Conservation (phyloP, 106 monocot species). For the Posidonia australis region DNA sequence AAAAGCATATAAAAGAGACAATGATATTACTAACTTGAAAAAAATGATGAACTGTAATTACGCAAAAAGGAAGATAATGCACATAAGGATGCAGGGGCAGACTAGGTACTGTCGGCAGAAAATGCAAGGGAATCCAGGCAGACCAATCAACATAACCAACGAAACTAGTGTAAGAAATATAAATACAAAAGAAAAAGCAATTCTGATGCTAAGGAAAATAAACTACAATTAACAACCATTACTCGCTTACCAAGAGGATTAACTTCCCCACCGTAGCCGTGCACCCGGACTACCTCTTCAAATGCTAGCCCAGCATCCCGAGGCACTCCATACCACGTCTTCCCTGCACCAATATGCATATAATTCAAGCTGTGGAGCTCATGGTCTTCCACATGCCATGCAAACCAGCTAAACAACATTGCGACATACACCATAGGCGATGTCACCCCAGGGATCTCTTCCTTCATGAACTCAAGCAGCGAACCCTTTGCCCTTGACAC, state of each 20-base stretch:
- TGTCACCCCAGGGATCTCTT: slow-evolving; percentile 82
- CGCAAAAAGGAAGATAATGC: too few relatives aligned
- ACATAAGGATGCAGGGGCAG: too few relatives aligned
- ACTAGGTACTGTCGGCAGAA: too few relatives aligned
- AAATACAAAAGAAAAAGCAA: too few relatives aligned
- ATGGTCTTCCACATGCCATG: slow-evolving; percentile 92
- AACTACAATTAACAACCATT: neutral
- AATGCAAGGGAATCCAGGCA: too few relatives aligned
- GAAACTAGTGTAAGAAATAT: too few relatives aligned
- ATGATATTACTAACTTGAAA: too few relatives aligned
- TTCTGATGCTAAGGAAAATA: neutral
- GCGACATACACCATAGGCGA: slow-evolving; percentile 84
- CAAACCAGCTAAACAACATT: slow-evolving; percentile 94
- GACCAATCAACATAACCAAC: too few relatives aligned
- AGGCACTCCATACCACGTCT: slow-evolving; percentile 89
- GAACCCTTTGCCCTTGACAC: slow-evolving; percentile 58
- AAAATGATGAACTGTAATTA: too few relatives aligned
- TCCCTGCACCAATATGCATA: slow-evolving; percentile 65
- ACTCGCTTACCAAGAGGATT: slow-evolving; percentile 83
- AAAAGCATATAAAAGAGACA: too few relatives aligned
- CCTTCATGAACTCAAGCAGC: slow-evolving; percentile 68
- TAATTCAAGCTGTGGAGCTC: slow-evolving; percentile 88
- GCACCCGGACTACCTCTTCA: slow-evolving; percentile 71
- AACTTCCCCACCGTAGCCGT: slow-evolving; percentile 68
- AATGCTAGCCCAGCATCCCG: slow-evolving; percentile 68